A percentile compares a stretch with the other conserved stretches of the same genome.
These are phyloP conservation scores for Cystobasidium sp. DNA, from an alignment of 1,284 basidiomycete genomes.

Conservation along the genomic window DNA sequence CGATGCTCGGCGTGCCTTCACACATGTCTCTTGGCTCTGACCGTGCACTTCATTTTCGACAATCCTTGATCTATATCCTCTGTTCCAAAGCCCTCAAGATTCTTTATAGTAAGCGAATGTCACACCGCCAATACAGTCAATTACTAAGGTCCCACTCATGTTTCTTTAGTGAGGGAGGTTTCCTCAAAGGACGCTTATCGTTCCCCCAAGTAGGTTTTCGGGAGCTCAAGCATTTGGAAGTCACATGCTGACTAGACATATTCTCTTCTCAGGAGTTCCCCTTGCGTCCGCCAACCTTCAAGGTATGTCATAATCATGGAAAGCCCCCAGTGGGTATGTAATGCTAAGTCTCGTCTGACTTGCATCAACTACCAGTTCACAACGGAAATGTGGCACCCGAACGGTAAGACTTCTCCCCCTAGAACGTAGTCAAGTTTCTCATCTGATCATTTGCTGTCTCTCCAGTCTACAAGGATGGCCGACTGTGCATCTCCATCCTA, in stretches of 20 bases:
- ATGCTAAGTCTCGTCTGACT: neutral
- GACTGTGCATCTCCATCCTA: constrained; percentile 96
- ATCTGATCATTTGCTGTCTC: neutral
- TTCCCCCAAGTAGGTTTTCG: constrained; percentile 82
- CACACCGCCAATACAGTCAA: neutral
- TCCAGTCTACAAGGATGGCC: constrained; percentile 84
- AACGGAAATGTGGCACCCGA: constrained; percentile 99
- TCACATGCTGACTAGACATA: neutral
- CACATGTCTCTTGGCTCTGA: neutral
- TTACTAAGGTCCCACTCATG: constrained; percentile 25
- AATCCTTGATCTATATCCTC: neutral
- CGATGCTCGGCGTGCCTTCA: neutral
- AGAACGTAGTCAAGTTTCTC: neutral
- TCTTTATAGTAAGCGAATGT: constrained; percentile 73
- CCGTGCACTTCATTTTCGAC: neutral
- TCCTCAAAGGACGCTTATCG: constrained; percentile 82
- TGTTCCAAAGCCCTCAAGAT: constrained; percentile 71
- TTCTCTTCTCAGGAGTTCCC: constrained; percentile 71
- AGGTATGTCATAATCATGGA: too few relatives aligned
- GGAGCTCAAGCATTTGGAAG: too few relatives aligned
- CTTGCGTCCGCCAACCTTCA: constrained; percentile 90
- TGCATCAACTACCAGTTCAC: constrained; percentile 63
- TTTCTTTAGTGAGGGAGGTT: constrained; percentile 77
- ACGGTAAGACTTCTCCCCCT: constrained; percentile 64
- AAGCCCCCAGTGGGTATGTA: too few relatives aligned